Evolutionary conservation across 306 rosid species (phyloP).

Genomic region (Prunus salicina): DNA sequence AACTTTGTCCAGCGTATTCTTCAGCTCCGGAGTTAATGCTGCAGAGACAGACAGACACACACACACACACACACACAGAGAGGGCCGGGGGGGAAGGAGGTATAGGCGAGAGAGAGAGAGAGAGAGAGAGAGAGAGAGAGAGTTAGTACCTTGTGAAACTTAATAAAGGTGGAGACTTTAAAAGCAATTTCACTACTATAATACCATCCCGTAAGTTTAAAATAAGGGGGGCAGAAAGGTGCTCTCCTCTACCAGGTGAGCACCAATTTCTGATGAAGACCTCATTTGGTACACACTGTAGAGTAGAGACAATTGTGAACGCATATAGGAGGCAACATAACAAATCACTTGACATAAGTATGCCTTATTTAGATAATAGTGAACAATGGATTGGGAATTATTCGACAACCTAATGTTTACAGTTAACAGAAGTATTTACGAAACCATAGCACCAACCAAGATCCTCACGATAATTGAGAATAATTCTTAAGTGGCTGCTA

Average conservation of each 20-base stretch:
- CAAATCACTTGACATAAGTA: neutral
- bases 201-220: neutral
- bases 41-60: conserved; percentile 13
- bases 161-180: neutral
- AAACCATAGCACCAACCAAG: neutral
- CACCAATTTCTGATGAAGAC: neutral
- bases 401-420: neutral
- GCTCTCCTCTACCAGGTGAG: neutral
- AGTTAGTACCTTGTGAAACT: neutral
- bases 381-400: neutral
- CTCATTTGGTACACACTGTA: neutral
- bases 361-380: neutral
- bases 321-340: neutral
- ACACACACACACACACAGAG: neutral
- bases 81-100: neutral
- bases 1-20: conserved; percentile 86
- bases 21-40: conserved; percentile 81
- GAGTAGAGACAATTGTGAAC: neutral
- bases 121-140: neutral
- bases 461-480: neutral
- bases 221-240: neutral
- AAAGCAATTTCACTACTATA: neutral
- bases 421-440: neutral
- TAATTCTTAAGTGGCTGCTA: neutral
- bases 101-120: neutral